phyloP scores from a whole-genome alignment of 495 filamentous ascomycete species.

The Lophiostoma macrostomum region DNA sequence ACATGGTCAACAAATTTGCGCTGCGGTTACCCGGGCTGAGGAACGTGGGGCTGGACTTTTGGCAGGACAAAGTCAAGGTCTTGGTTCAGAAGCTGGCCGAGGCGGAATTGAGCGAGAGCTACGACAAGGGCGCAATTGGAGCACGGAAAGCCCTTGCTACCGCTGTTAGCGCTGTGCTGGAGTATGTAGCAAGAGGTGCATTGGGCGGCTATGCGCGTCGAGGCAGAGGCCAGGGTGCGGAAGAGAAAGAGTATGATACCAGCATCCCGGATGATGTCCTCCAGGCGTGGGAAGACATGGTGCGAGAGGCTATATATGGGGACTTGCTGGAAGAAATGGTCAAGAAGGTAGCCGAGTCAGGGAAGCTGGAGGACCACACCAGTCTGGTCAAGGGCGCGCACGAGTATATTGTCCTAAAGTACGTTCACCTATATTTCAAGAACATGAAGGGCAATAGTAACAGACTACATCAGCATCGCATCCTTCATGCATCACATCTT shows the following conservation, averaged over 20 bases:
- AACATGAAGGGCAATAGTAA: neutral
- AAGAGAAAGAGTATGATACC: conserved; percentile 51
- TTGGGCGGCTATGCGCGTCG: conserved; percentile 48
- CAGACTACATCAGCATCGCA: conserved; percentile 47
- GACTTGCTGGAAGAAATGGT: conserved; percentile 57
- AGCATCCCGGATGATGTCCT: conserved; percentile 51
- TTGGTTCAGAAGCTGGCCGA: conserved; percentile 50
- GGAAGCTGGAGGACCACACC: conserved; percentile 56
- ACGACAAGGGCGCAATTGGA: conserved; percentile 64
- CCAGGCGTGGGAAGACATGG: conserved; percentile 54
- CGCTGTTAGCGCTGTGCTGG: conserved; percentile 58
- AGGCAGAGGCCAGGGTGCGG: conserved; percentile 30
- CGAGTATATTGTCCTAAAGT: conserved; percentile 58
- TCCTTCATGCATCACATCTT: conserved; percentile 63
- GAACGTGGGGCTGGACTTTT: conserved; percentile 56
- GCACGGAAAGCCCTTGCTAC: conserved; percentile 64
- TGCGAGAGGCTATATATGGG: conserved; percentile 58
- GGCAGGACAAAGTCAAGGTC: conserved; percentile 50
- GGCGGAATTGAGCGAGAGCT: conserved; percentile 63
- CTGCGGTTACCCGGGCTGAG: conserved; percentile 56
- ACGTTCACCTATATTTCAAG: conserved; percentile 30
- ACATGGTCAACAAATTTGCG: conserved; percentile 55
- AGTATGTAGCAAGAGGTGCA: conserved; percentile 55
- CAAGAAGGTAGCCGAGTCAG: conserved; percentile 49
- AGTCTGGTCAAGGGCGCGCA: conserved; percentile 53